Conservation (phyloP, 1,284 basidiomycete species). For the Trametes pubescens region DNA sequence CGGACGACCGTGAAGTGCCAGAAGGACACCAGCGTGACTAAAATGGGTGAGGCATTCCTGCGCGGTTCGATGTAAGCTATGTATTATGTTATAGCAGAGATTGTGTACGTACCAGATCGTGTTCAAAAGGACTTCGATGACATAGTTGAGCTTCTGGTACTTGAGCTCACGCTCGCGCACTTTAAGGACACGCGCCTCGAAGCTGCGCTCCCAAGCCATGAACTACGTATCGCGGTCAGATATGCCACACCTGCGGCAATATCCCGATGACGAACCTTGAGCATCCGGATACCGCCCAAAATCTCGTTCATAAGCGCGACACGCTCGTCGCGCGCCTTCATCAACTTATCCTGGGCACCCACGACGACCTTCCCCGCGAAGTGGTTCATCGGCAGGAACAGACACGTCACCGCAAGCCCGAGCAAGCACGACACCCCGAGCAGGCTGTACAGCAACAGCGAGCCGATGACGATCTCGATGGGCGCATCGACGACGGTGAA, state of each 20-base stretch:
- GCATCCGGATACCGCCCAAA: conserved; percentile 90
- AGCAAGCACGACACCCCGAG: conserved; percentile 85
- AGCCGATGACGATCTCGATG: conserved; percentile 84
- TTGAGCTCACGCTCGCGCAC: conserved; percentile 83
- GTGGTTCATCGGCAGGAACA: conserved; percentile 91
- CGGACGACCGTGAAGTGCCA: conserved; percentile 85
- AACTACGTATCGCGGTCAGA: conserved; percentile 50
- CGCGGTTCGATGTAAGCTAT: neutral
- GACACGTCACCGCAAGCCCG: conserved; percentile 83
- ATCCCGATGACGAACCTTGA: conserved; percentile 64
- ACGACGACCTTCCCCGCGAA: conserved; percentile 88
- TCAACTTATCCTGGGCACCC: conserved; percentile 85
- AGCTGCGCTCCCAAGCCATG: conserved; percentile 95
- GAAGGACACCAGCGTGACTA: conserved; percentile 82
- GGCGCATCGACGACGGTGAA: conserved; percentile 84
- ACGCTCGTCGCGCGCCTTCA: conserved; percentile 92
- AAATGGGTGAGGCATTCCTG: conserved; percentile 77
- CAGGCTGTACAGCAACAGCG: conserved; percentile 81
- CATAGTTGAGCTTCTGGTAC: conserved; percentile 87
- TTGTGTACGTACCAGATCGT: conserved; percentile 69
- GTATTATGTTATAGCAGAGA: neutral
- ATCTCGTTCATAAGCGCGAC: conserved; percentile 95
- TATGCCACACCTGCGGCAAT: no score
- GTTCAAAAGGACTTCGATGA: conserved; percentile 84
- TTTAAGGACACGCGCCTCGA: conserved; percentile 79